Percentiles rank a stretch among this genome's conserved stretches.
Evolutionary conservation across 768 basidiomycete species (phyloP).

Genomic region (Amanita pallidorosea): DNA sequence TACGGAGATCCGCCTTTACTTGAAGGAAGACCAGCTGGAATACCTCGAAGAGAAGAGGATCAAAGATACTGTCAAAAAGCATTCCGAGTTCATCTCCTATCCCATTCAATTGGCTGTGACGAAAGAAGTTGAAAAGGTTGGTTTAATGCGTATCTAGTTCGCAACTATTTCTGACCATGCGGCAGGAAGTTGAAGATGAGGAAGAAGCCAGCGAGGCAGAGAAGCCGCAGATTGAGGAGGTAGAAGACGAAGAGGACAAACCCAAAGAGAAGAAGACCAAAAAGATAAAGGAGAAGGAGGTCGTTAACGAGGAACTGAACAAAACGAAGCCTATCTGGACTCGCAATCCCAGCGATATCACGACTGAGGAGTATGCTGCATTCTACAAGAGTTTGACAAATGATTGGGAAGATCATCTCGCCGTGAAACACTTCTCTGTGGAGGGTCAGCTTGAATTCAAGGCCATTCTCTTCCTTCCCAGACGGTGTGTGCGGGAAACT

Average conservation of each 20-base stretch:
- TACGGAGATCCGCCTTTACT: conserved; percentile 80
- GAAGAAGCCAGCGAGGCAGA: conserved; percentile 83
- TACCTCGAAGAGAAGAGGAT: conserved; percentile 99
- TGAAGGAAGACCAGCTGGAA: conserved; percentile 99
- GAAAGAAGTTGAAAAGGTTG: conserved; percentile 98
- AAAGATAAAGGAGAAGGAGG: conserved; percentile 83
- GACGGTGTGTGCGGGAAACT: conserved; percentile 49
- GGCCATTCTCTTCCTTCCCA: conserved; percentile 96
- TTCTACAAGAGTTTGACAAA: conserved; percentile 99
- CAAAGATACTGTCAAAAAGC: conserved; percentile 99
- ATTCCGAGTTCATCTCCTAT: conserved; percentile 99
- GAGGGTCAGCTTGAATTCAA: conserved; percentile 99
- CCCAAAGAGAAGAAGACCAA: conserved; percentile 89
- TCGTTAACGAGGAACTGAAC: conserved; percentile 96
- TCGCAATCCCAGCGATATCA: conserved; percentile 93
- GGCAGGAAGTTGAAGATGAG: conserved; percentile 23
- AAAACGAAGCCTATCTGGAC: conserved; percentile 99
- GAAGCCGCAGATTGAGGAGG: conserved; percentile 74
- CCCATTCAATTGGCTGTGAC: conserved; percentile 97
- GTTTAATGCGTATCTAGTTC: conserved; percentile 11
- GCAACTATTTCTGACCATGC: conserved; percentile 8
- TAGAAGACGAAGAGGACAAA: conserved; percentile 76
- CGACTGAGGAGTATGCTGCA: conserved; percentile 80
- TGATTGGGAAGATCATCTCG: conserved; percentile 99
- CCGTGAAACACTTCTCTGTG: conserved; percentile 99